These are phyloP conservation scores for Poteriospumella lacustris DNA, from an alignment of 108 stramenopile genomes.

Conservation along the genomic window DNA sequence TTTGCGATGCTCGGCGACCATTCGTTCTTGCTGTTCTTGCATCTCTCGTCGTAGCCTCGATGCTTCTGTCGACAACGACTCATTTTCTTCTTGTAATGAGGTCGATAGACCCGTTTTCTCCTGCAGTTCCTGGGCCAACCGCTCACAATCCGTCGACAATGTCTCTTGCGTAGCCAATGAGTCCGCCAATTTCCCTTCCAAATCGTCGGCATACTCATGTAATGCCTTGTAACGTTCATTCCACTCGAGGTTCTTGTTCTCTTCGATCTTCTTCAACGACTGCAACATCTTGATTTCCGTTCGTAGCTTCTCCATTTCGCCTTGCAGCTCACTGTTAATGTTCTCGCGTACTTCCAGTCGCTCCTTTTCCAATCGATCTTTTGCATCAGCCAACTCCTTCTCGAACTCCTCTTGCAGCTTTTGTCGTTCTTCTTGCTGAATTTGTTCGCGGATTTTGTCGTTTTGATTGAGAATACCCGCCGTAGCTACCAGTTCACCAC, in stretches of 20 bases:
- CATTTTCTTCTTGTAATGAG: neutral
- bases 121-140: neutral
- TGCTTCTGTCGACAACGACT: neutral
- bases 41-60: neutral
- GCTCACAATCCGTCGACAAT: neutral
- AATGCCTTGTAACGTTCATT: neutral
- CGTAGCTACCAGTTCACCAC: constrained; percentile 52
- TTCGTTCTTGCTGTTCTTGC: neutral
- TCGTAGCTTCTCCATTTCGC: constrained; percentile 2
- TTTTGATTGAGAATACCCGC: constrained; percentile 46
- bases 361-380: neutral
- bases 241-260: neutral
- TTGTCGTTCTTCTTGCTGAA: constrained; percentile 45
- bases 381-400: neutral
- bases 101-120: neutral
- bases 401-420: constrained; percentile 34
- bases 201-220: neutral
- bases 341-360: neutral
- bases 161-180: neutral
- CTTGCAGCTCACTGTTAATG: neutral
- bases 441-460: constrained; percentile 33
- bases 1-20: neutral
- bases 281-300: neutral
- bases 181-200: constrained; percentile 11
- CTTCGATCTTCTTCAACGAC: neutral